Conservation (phyloP, 2,329 filamentous ascomycete genomes). For the Madurella fahalii region DNA sequence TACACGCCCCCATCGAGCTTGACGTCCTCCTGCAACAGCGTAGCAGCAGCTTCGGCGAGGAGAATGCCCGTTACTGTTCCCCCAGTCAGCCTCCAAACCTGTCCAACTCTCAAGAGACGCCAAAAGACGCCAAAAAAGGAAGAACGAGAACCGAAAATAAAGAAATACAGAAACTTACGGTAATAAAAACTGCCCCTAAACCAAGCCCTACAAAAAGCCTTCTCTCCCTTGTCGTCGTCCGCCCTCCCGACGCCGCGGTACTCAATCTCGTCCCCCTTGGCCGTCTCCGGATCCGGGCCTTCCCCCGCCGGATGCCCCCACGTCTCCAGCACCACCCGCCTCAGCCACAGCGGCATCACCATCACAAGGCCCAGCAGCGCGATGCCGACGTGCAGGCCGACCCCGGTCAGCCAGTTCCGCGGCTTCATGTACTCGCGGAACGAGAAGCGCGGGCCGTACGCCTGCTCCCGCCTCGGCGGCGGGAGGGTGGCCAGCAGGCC, state of each 20-base stretch:
- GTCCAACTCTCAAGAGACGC: background rate
- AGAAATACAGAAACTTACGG: constrained; percentile 46
- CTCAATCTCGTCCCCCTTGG: constrained; percentile 57
- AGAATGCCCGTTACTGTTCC: constrained; percentile 59
- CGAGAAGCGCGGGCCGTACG: constrained; percentile 59
- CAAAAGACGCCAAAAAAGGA: background rate
- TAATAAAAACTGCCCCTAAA: constrained; percentile 61
- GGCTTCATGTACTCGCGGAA: constrained; percentile 53
- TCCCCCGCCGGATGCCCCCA: constrained; percentile 52
- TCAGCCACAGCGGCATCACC: constrained; percentile 43
- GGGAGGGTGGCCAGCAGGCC: constrained; percentile 50
- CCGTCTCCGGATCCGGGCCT: constrained; percentile 49
- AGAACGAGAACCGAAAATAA: background rate
- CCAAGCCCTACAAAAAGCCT: constrained; percentile 51
- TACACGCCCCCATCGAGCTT: constrained; percentile 57
- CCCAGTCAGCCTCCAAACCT: background rate
- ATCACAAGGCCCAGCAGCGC: constrained; percentile 42
- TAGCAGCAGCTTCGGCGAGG: constrained; percentile 60
- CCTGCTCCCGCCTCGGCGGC: constrained; percentile 36
- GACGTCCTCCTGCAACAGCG: constrained; percentile 57
- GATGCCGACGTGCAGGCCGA: constrained; percentile 45
- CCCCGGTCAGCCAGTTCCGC: constrained; percentile 37
- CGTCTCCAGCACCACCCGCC: constrained; percentile 34
- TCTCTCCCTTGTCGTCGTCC: constrained; percentile 41
- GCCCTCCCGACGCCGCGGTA: constrained; percentile 62